A percentile compares a stretch with the other conserved stretches of the same genome.
Evolutionary conservation across 495 filamentous ascomycete genomes (phyloP).

Genomic region (Terfezia boudieri): DNA sequence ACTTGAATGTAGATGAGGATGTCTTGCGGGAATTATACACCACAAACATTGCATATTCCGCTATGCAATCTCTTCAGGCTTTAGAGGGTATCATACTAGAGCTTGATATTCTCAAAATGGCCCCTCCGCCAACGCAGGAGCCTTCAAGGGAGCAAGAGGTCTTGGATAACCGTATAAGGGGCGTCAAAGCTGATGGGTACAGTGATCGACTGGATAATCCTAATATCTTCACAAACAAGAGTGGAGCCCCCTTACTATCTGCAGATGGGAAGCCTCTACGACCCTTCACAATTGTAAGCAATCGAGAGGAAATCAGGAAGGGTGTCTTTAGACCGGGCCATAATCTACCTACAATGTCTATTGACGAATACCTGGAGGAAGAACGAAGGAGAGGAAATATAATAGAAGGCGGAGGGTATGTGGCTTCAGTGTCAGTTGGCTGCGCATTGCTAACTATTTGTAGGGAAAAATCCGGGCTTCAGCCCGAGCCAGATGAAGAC

Average conservation of each 20-base stretch:
- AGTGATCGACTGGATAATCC: constrained; percentile 51
- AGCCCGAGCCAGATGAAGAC: constrained; percentile 66
- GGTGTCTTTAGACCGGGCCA: constrained; percentile 83
- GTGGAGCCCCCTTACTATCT: constrained; percentile 55
- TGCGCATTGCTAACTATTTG: background rate
- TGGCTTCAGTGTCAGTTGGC: background rate
- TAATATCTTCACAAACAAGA: constrained; percentile 24
- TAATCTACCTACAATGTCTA: constrained; percentile 88
- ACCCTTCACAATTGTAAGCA: constrained; percentile 71
- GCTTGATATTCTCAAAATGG: constrained; percentile 53
- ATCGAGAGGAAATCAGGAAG: constrained; percentile 48
- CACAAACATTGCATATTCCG: constrained; percentile 44
- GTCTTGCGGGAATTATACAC: constrained; percentile 56
- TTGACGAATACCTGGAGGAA: constrained; percentile 93
- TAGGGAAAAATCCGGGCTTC: constrained; percentile 44
- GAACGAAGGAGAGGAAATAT: constrained; percentile 72
- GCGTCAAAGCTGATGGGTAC: constrained; percentile 28
- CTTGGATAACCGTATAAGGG: constrained; percentile 15
- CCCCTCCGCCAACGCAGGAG: constrained; percentile 31
- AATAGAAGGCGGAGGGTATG: constrained; percentile 52
- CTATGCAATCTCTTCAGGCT: constrained; percentile 61
- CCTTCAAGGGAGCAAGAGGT: constrained; percentile 13
- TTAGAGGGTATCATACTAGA: constrained; percentile 71
- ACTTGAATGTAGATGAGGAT: constrained; percentile 37
- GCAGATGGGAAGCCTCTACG: constrained; percentile 66